Evolutionary conservation across 1,284 basidiomycete genomes (phyloP).

Genomic region (Apiotrichum akiyoshidainum): DNA sequence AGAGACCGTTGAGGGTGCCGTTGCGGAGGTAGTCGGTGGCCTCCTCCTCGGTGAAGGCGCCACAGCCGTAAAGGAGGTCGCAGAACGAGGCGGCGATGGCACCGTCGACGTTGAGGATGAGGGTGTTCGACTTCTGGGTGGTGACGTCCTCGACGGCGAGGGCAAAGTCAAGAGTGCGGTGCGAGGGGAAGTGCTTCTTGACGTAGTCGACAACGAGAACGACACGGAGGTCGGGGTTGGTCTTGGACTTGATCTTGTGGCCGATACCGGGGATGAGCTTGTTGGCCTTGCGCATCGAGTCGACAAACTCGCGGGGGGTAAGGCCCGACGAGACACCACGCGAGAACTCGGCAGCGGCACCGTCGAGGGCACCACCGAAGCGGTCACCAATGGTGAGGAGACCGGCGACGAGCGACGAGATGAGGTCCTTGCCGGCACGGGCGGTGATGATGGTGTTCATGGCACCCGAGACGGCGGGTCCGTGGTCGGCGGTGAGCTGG

Average conservation of each 20-base stretch:
- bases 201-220: slow-evolving; percentile 98
- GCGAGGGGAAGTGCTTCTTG: slow-evolving; percentile 90
- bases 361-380: slow-evolving; percentile 98
- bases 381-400: slow-evolving; percentile 96
- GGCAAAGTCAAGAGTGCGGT: slow-evolving; percentile 90
- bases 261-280: slow-evolving; percentile 97
- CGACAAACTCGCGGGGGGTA: slow-evolving; percentile 96
- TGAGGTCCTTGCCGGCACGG: slow-evolving; percentile 97
- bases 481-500: slow-evolving; percentile 98
- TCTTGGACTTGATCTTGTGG: slow-evolving; percentile 99
- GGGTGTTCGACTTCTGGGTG: slow-evolving; percentile 94
- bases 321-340: slow-evolving; percentile 83
- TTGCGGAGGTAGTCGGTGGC: slow-evolving; percentile 94
- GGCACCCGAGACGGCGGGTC: slow-evolving; percentile 81
- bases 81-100: slow-evolving; percentile 98
- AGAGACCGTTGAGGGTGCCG: slow-evolving; percentile 78
- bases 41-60: slow-evolving; percentile 93
- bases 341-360: slow-evolving; percentile 94
- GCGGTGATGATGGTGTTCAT: slow-evolving; percentile 99
- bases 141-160: slow-evolving; percentile 97
- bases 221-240: slow-evolving; percentile 95
- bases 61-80: slow-evolving; percentile 86
- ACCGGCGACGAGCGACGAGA: slow-evolving; percentile 94
- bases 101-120: slow-evolving; percentile 91
- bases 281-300: slow-evolving; percentile 91